Evolutionary conservation across 2,329 filamentous ascomycete species (phyloP), one percentile per base, ranked within the genome.

Genomic region (Sporothrix brasiliensis): DNA sequence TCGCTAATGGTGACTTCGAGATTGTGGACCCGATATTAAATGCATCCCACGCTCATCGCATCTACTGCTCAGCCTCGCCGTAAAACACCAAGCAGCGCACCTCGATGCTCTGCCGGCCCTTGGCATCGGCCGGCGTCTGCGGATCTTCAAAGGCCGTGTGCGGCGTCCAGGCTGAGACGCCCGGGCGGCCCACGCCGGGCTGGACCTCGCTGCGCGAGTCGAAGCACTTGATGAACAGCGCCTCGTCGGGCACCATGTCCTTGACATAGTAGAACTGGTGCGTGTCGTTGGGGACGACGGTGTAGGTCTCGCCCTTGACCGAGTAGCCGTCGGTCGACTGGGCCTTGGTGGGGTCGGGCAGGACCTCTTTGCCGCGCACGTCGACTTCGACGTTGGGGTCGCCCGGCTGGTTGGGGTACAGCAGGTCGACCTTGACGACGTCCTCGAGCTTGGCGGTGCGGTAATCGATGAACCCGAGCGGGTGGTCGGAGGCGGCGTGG

Each of bases 231-330:
- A 84, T 79, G 52, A 84, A 77, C 73, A 84, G 74, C 10, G 77
- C 81, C 77, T 84, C 81, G n/a, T 83, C 82, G 4, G 82, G 82
- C 61, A 83, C 87, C 89, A 91, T 91, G 75, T 90, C 88, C 79
- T 89, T 90, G 76, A 86, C 80, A 74, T 91, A 91, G 75, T 85
- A 90, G 75, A 89, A 89, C 74, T 82, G 81, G 76, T 91, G 89
- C 19, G 77, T 78, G 9, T 86, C 83, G 73, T 81, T 90, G 3
- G 87, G 83, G 60, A 83, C 80, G 0, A 91, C 86, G 0, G 81
- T 83, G 76, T 88, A 84, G 1, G 88, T 91, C 80, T 91, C 89
- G 24, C 89, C 80, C 73, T 81, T 83, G 13, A 86, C 83, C 76
- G 88, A 86, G 74, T 91, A 91, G 0, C 88, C 88, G 14, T 86